Evolutionary conservation across 2,329 filamentous ascomycete genomes (phyloP).

Genomic region (Corinectria fuckeliana): DNA sequence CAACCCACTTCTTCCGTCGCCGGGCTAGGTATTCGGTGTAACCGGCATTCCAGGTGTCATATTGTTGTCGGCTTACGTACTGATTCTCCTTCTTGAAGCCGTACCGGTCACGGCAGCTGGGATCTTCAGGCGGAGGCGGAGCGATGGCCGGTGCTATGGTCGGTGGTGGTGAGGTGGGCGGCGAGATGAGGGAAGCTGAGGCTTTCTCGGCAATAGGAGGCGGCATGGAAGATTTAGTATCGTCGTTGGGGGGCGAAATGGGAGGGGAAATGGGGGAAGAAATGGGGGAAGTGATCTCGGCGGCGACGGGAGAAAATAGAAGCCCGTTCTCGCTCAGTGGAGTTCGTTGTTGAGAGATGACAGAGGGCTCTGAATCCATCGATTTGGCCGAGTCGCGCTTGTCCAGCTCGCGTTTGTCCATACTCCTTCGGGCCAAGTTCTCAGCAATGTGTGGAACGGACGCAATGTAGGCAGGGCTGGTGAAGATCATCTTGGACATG

Average conservation of each 20-base stretch:
- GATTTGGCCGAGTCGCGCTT: conserved; percentile 62
- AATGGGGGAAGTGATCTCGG: conserved; percentile 19
- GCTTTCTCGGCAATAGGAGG: conserved; percentile 3
- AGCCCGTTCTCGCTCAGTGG: conserved; percentile 13
- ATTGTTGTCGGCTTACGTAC: conserved; percentile 76
- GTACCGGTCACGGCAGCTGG: conserved; percentile 75
- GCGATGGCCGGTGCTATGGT: conserved; percentile 34
- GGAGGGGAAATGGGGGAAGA: conserved; percentile 19
- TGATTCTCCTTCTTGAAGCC: conserved; percentile 90
- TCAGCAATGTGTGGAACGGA: conserved; percentile 49
- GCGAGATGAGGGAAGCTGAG: conserved; percentile 9
- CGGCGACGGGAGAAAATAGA: conserved; percentile 13
- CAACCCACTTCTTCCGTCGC: conserved; percentile 81
- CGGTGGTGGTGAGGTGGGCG: conserved; percentile 26
- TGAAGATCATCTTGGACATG: conserved; percentile 50
- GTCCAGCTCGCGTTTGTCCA: conserved; percentile 53
- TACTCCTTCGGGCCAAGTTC: conserved; percentile 35
- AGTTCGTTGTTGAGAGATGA: conserved; percentile 32
- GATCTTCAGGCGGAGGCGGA: conserved; percentile 52
- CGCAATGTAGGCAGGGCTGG: conserved; percentile 46
- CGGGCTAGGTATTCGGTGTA: conserved; percentile 80
- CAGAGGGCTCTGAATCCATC: conserved; percentile 46
- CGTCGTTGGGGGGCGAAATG: conserved; percentile 18
- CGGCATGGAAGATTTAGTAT: conserved; percentile 18
- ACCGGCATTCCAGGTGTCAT: conserved; percentile 78